Evolutionary conservation across 805 yeast species (phyloP), one percentile per base, ranked within the genome.

Genomic region (Teunomyces kruisii): DNA sequence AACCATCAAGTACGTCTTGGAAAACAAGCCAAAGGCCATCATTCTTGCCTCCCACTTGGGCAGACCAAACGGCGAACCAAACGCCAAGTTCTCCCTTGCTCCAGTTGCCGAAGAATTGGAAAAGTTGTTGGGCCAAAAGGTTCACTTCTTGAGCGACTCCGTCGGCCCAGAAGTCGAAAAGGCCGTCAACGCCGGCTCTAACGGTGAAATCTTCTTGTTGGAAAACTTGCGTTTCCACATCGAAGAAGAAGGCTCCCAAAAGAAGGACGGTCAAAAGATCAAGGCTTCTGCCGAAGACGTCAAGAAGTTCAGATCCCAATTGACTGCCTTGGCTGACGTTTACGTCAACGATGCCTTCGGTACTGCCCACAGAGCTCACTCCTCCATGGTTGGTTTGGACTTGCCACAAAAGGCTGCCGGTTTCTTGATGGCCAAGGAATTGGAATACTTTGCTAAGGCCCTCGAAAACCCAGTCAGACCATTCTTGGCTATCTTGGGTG

Each of bases 361-460:
- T 72, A 94, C 99, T 53, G 97, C 98, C 47, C 99, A 94, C 86
- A 89, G 99, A 81, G 99, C 99, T 53, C 99, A 94, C 80, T 90
- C 97, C 45, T 94, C 99, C 40, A 92, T 94, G 91, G 99, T 94
- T 63, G 99, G 99, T 67, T 80, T 94, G 61, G 91, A 92, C 60
- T 81, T 89, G 62, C 91, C 95, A 54, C 91, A 89, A 77, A 87
- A 94, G 76, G 99, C 98, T 62, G 86, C 97, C 56, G 99, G 99
- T 72, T 95, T 92, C 96, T 79, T 94, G 64, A 86, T 94, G 88
- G 85, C 91, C 68, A 94, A 94, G 82, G 99, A 94, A 78, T 85
- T 94, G 72, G 84, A 84, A 68, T 94, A 87, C 84, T 94, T 94
- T 70, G 96, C 97, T 62, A 92, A 91, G 82, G 99, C 98, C 57